A percentile compares a stretch with the other conserved stretches of the same genome.
Evolutionary conservation across 2,329 filamentous ascomycete genomes (phyloP).

Genomic region (Neofusicoccum ribis): DNA sequence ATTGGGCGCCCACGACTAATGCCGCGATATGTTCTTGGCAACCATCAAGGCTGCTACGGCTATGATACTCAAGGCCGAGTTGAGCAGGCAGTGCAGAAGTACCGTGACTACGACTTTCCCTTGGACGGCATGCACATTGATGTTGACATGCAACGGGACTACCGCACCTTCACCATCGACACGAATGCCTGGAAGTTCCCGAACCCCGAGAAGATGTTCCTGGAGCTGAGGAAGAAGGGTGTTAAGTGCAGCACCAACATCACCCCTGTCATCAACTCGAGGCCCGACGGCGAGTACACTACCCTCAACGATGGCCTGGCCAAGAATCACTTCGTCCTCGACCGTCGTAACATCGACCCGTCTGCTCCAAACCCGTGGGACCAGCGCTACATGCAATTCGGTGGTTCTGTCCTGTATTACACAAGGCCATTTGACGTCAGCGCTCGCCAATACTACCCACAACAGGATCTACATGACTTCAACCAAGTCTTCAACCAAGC

Average conservation of each 20-base stretch:
- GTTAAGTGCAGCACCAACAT: slow-evolving; percentile 45
- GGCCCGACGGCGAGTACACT: slow-evolving; percentile 24
- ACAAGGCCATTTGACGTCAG: neutral
- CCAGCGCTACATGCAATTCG: slow-evolving; percentile 22
- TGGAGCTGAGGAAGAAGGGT: slow-evolving; percentile 32
- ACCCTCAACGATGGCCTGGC: slow-evolving; percentile 28
- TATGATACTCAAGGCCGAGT: slow-evolving; percentile 36
- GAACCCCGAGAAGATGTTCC: slow-evolving; percentile 37
- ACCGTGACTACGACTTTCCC: slow-evolving; percentile 33
- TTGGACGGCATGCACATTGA: slow-evolving; percentile 43
- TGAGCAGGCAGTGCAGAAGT: slow-evolving; percentile 29
- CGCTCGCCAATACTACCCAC: neutral
- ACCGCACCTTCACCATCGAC: slow-evolving; percentile 42
- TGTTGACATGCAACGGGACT: slow-evolving; percentile 41
- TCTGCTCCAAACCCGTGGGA: slow-evolving; percentile 24
- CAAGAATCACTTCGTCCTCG: slow-evolving; percentile 24
- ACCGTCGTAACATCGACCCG: slow-evolving; percentile 19
- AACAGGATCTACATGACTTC: neutral
- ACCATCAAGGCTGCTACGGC: slow-evolving; percentile 43
- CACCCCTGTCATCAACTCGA: slow-evolving; percentile 37
- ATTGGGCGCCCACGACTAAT: slow-evolving; percentile 42
- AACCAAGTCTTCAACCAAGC: neutral
- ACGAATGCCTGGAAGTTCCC: slow-evolving; percentile 30
- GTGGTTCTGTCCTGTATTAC: slow-evolving; percentile 29
- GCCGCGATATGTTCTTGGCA: slow-evolving; percentile 39